A percentile compares a stretch with the other conserved stretches of the same genome.
Evolutionary conservation across 2,329 filamentous ascomycete species (phyloP).

Genomic region (Pseudocercospora eumusae): DNA sequence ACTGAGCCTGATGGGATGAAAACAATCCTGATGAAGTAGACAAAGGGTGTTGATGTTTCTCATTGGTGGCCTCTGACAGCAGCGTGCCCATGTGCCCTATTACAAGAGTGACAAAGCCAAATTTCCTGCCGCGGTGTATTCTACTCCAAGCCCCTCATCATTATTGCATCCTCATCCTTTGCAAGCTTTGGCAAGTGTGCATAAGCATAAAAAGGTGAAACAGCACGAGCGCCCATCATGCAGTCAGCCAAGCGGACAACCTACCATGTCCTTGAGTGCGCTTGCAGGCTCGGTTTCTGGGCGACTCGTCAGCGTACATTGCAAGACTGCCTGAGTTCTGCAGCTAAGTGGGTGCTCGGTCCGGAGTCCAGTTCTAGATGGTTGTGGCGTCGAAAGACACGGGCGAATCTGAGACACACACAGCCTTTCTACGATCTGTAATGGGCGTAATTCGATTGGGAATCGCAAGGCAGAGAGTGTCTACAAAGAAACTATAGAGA

Average conservation of each 20-base stretch:
- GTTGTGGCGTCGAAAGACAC: background rate
- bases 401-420: background rate
- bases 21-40: background rate
- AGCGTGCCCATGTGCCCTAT: background rate
- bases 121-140: background rate
- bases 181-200: conserved; percentile 4
- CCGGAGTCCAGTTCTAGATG: background rate
- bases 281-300: background rate
- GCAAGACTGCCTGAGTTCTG: background rate
- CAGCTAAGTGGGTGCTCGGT: background rate
- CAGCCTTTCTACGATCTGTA: background rate
- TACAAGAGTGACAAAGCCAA: background rate
- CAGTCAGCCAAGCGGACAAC: background rate
- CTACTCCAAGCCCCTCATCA: conserved; percentile 5
- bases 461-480: background rate
- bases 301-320: conserved; percentile 3
- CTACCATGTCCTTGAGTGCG: background rate
- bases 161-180: background rate
- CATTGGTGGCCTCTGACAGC: too few relatives aligned
- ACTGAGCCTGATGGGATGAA: background rate
- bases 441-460: background rate
- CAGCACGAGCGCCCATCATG: background rate
- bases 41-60: background rate
- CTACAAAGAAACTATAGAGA: background rate
- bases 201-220: conserved; percentile 9